phyloP scores from a whole-genome alignment of 75 land plant species.

The Cryptomeria japonica region DNA sequence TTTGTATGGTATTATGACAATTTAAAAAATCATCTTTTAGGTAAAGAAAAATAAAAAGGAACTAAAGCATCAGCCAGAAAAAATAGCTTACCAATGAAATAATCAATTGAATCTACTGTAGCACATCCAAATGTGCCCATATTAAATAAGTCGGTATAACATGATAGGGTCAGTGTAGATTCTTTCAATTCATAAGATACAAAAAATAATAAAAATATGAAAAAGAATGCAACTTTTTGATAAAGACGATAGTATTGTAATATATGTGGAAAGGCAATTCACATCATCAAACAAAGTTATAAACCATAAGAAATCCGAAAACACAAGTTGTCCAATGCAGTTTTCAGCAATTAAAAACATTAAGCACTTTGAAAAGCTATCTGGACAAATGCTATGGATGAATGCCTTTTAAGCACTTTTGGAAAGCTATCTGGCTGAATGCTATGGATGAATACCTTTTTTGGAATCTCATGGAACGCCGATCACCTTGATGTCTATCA shows the following conservation, averaged over 20 bases:
- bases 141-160: not conserved
- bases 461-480: slow-evolving; percentile 68
- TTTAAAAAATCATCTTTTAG: not conserved
- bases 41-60: not conserved
- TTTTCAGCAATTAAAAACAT: not conserved
- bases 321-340: not conserved
- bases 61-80: not conserved
- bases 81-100: not conserved
- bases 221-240: not conserved
- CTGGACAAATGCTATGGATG: not conserved
- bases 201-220: not conserved
- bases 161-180: not conserved
- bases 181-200: not conserved
- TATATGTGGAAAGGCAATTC: not conserved
- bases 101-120: not conserved
- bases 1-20: not conserved
- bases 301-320: not conserved
- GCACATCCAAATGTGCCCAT: not conserved
- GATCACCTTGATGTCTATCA: slow-evolving; percentile 74
- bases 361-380: not conserved
- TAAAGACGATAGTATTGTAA: no score
- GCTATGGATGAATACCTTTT: slow-evolving; percentile 58
- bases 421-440: not conserved
- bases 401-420: slow-evolving; percentile 55
- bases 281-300: not conserved